phyloP scores from a whole-genome alignment of 2,329 filamentous ascomycete genomes.

The Berkeleyomyces rouxiae region DNA sequence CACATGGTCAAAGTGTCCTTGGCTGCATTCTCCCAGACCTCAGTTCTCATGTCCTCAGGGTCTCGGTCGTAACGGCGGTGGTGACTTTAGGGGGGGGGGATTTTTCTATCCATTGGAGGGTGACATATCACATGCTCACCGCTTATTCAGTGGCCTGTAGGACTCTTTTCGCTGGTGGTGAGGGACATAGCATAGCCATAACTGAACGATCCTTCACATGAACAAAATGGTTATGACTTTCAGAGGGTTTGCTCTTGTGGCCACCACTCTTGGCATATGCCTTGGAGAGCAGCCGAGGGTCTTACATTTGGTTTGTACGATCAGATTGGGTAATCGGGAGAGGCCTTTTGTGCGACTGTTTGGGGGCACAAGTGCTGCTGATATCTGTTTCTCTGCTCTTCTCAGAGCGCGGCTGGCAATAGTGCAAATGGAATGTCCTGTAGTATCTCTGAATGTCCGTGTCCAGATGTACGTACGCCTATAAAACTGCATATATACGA shows the following conservation, averaged over 20 bases:
- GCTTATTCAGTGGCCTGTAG: neutral
- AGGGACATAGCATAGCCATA: neutral
- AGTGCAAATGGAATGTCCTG: neutral
- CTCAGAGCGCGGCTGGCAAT: neutral
- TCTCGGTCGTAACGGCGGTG: neutral
- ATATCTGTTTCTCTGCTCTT: neutral
- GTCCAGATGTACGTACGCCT: neutral
- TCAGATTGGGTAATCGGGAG: neutral
- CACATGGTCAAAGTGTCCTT: neutral
- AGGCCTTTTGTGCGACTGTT: neutral
- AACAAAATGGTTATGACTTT: neutral
- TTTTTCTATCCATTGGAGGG: neutral
- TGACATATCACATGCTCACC: slow-evolving; percentile 3
- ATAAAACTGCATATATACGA: neutral
- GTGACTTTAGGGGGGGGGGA: neutral
- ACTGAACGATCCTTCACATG: neutral
- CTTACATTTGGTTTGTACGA: neutral
- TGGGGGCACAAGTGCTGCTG: neutral
- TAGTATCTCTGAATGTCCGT: neutral
- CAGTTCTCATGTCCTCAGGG: neutral
- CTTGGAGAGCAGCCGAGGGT: neutral
- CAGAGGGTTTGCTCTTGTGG: neutral
- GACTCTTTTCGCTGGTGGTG: neutral
- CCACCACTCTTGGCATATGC: neutral
- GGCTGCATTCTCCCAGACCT: neutral